Evolutionary conservation across 2,329 filamentous ascomycete species (phyloP), one percentile per base, ranked within the genome.

Genomic region (Uncinocarpus reesii): DNA sequence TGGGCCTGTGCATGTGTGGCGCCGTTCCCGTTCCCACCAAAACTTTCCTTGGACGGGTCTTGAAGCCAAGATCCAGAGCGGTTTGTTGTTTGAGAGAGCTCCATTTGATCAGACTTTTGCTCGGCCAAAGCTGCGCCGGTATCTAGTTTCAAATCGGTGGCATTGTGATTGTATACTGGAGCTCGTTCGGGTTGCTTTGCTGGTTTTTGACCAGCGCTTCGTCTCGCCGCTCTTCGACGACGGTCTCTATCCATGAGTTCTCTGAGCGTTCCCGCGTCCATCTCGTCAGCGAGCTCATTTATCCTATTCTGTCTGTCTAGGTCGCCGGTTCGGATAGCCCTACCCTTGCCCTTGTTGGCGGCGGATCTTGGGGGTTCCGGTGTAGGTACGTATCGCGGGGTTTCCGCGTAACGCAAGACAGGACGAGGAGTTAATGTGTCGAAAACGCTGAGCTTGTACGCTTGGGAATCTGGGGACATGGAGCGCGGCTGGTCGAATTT

Each of bases 231-330:
- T 51, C 62, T 62, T 49, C 62, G 61, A 49, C 92, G 78, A 58
- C 89, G 79, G 55, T 98, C 92, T 51, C 92, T 75, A 58, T 98
- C 92, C 78, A 98, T 83, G 24, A 96, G 73, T 61, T 94, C 85
- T 50, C 90, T 78, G 32, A 98, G 65, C 57, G 87, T 89, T 45
- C 83, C 79, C 2, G 92, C 84, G 65, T 87, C 86, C 47, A 98
- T 73, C 51, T 86, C 83, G 61, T 96, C 85, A 18, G 88, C 92
- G 37, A 96, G 63, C 37, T 78, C 76, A 50, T 81, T 78, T 38
- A 84, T 76, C 28, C 73, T 72, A 67, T 65, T 84, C 69, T 67
- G 86, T 67, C 62, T 84, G 66, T 59, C 79, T 67, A 66, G 53
- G 20, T 66, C 63, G 82, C 80, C 38, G 52, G 86, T 79, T 0